A percentile compares a stretch with the other conserved stretches of the same genome.
Evolutionary conservation across 2,329 filamentous ascomycete genomes (phyloP).

Genomic region (Colletotrichum neosansevieriae): DNA sequence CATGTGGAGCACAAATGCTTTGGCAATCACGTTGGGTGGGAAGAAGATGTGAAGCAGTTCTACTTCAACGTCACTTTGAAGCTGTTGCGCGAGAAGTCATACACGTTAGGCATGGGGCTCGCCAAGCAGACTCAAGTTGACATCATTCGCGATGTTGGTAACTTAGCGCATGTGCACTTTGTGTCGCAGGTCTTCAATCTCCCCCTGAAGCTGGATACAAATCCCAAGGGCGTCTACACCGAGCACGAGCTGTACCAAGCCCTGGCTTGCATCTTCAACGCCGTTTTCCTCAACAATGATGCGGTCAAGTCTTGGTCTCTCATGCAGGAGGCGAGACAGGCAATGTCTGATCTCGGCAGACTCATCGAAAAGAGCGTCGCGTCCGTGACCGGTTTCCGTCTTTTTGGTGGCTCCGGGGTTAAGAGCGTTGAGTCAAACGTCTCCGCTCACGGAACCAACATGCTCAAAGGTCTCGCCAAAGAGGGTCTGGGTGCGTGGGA

Average conservation of each 20-base stretch:
- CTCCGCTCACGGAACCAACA: constrained; percentile 71
- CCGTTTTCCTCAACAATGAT: constrained; percentile 76
- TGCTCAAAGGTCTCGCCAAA: constrained; percentile 75
- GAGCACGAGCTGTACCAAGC: constrained; percentile 71
- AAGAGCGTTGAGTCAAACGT: constrained; percentile 65
- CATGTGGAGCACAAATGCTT: constrained; percentile 70
- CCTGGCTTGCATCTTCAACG: constrained; percentile 73
- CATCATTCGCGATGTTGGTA: constrained; percentile 76
- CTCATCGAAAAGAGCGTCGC: constrained; percentile 74
- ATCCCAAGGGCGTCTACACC: constrained; percentile 68
- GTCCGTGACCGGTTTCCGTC: constrained; percentile 56
- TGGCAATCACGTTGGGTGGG: constrained; percentile 66
- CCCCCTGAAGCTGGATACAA: constrained; percentile 72
- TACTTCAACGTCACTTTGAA: constrained; percentile 72
- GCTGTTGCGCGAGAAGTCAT: constrained; percentile 74
- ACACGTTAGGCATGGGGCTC: constrained; percentile 60
- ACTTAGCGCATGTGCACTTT: constrained; percentile 74
- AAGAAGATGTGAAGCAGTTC: constrained; percentile 72
- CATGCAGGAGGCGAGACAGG: constrained; percentile 66
- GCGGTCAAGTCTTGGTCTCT: constrained; percentile 75
- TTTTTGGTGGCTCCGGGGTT: constrained; percentile 63
- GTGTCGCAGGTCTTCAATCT: constrained; percentile 73
- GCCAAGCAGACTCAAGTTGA: constrained; percentile 69
- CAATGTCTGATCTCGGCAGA: constrained; percentile 69
- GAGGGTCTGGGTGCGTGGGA: constrained; percentile 72